Conservation (phyloP, 257 asterid species). For the Nyctanthes arbortristis region DNA sequence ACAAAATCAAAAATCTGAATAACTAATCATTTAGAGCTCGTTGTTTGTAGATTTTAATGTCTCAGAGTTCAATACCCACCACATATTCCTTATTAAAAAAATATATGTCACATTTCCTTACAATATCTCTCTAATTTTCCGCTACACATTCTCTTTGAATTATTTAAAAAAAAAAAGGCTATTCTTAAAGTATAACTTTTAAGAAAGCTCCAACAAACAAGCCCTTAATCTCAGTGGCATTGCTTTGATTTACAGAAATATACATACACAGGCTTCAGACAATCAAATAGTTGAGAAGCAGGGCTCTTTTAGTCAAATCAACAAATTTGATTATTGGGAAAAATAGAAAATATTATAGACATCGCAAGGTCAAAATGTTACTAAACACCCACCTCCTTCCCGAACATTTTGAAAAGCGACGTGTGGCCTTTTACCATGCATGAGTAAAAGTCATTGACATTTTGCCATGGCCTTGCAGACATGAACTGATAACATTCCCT, state of each 20-base stretch:
- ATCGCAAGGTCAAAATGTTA: neutral
- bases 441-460: constrained; percentile 63
- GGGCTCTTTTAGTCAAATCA: neutral
- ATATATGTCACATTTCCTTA: no score
- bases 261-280: neutral
- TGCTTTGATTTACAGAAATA: neutral
- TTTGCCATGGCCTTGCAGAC: constrained; percentile 76
- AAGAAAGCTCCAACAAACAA: no score
- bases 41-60: no score
- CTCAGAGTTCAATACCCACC: no score
- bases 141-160: no score
- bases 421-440: constrained; percentile 64
- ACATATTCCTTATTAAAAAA: no score
- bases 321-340: constrained; percentile 11
- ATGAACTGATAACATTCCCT: constrained; percentile 91
- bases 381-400: constrained; percentile 57
- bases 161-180: no score
- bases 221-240: neutral
- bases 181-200: no score
- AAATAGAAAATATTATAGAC: constrained; percentile 2
- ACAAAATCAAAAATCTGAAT: neutral
- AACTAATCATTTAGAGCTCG: no score
- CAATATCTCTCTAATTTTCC: no score
- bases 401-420: constrained; percentile 52
- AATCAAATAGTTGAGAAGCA: neutral